phyloP scores from a whole-genome alignment of 768 basidiomycete species.

The Xerocomellus intermedius region DNA sequence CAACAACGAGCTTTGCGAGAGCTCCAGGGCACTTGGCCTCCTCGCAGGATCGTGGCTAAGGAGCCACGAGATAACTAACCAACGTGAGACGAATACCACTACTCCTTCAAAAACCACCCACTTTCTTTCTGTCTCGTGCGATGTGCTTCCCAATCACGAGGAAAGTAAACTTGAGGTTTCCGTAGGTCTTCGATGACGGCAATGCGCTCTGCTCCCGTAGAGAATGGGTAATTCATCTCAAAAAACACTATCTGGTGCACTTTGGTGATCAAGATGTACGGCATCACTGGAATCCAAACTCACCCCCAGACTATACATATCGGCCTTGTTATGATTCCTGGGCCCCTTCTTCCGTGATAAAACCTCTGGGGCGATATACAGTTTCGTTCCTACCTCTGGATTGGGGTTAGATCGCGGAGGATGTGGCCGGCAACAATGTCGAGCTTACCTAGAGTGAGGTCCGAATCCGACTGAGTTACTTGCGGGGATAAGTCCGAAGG shows the following conservation, averaged over 20 bases:
- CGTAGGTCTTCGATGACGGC: constrained; percentile 78
- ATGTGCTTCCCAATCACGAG: constrained; percentile 65
- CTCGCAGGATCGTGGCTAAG: constrained; percentile 78
- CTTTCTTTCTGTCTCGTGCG: constrained; percentile 67
- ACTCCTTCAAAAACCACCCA: constrained; percentile 35
- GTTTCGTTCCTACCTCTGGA: constrained; percentile 81
- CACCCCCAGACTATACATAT: constrained; percentile 93
- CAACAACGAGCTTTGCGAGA: constrained; percentile 75
- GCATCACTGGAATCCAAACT: constrained; percentile 23
- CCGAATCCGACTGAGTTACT: constrained; percentile 47
- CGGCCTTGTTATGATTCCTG: constrained; percentile 84
- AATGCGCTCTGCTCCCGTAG: constrained; percentile 81
- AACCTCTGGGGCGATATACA: constrained; percentile 95
- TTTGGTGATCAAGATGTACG: background rate
- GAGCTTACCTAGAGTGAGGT: constrained; percentile 69
- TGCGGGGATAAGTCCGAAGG: constrained; percentile 61
- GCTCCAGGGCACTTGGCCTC: constrained; percentile 78
- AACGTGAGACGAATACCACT: constrained; percentile 1
- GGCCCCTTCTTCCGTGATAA: constrained; percentile 58
- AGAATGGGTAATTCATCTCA: constrained; percentile 89
- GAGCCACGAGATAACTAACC: constrained; percentile 74
- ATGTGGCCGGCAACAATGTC: background rate
- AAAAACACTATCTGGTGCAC: constrained; percentile 83
- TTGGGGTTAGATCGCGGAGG: background rate
- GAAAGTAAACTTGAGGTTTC: constrained; percentile 72